Conservation (phyloP, 805 yeast genomes). For the Kregervanrija pseudodelftensis region DNA sequence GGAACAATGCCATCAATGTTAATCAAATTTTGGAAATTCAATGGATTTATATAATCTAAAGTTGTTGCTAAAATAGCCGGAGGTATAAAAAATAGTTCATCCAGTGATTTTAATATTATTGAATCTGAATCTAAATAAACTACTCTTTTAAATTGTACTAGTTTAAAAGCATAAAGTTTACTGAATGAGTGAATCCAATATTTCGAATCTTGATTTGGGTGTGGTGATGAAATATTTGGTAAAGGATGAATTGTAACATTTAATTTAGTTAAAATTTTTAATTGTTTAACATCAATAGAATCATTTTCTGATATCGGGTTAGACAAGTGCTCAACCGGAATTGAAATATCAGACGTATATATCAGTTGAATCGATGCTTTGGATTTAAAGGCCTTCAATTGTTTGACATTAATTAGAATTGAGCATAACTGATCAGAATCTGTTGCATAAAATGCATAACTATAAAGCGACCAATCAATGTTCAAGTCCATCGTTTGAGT, state of each 20-base stretch:
- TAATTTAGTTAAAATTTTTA: conserved; percentile 3
- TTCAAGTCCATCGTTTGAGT: conserved; percentile 1
- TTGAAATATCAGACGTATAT: conserved; percentile 18
- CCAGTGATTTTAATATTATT: conserved; percentile 32
- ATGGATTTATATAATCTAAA: conserved; percentile 31
- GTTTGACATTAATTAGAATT: conserved; percentile 40
- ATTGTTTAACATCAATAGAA: background rate
- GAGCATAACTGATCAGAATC: conserved; percentile 42
- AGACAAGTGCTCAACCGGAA: background rate
- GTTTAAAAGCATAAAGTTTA: conserved; percentile 46
- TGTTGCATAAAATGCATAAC: conserved; percentile 60
- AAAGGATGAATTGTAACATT: conserved; percentile 22
- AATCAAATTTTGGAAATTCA: conserved; percentile 13
- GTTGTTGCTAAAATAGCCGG: conserved; percentile 41
- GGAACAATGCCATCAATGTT: conserved; percentile 7
- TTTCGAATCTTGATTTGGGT: conserved; percentile 12
- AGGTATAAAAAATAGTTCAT: conserved; percentile 46
- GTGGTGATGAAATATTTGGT: conserved; percentile 8
- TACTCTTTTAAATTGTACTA: conserved; percentile 42
- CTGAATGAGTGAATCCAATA: conserved; percentile 49
- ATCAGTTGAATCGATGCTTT: conserved; percentile 43
- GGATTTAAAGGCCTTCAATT: conserved; percentile 27
- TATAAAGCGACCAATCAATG: conserved; percentile 38
- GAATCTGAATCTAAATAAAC: conserved; percentile 57
- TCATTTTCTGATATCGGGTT: background rate